Percentiles rank a stretch among this genome's conserved stretches.
Conservation (phyloP, 2,329 filamentous ascomycete species). For the Elsinoe fawcettii region DNA sequence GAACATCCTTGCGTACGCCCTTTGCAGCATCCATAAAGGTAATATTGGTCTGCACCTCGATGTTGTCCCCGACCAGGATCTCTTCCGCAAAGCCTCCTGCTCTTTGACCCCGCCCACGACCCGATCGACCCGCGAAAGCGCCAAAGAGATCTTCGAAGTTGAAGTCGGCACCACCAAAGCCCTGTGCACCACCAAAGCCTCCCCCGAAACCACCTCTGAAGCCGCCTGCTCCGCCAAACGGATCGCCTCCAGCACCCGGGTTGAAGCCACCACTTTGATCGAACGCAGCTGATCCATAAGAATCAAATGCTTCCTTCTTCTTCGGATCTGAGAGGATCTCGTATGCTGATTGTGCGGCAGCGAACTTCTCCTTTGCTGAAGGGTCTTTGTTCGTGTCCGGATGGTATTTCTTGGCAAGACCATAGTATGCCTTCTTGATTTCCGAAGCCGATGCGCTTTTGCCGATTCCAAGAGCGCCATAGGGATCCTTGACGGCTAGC, state of each 20-base stretch:
- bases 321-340: conserved; percentile 87
- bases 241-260: conserved; percentile 56
- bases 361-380: conserved; percentile 87
- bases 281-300: conserved; percentile 75
- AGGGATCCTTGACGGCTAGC: conserved; percentile 64
- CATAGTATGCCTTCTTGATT: conserved; percentile 98
- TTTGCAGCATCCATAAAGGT: conserved; percentile 95
- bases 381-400: conserved; percentile 97
- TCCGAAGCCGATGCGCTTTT: conserved; percentile 75
- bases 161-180: conserved; percentile 64
- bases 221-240: conserved; percentile 50
- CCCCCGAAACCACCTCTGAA: conserved; percentile 44
- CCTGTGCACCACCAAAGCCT: conserved; percentile 31
- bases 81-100: conserved; percentile 62
- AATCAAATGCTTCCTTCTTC: conserved; percentile 87
- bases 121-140: conserved; percentile 66
- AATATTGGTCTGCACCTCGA: conserved; percentile 87
- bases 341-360: conserved; percentile 87
- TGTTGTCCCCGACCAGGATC: conserved; percentile 86
- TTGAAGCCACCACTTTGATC: conserved; percentile 62
- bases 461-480: conserved; percentile 73
- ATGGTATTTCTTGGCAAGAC: conserved; percentile 93
- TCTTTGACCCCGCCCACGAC: conserved; percentile 39
- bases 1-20: conserved; percentile 80
- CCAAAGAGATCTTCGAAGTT: conserved; percentile 96